Evolutionary conservation across 257 asterid species (phyloP).

Genomic region (Solanum medicagineum): DNA sequence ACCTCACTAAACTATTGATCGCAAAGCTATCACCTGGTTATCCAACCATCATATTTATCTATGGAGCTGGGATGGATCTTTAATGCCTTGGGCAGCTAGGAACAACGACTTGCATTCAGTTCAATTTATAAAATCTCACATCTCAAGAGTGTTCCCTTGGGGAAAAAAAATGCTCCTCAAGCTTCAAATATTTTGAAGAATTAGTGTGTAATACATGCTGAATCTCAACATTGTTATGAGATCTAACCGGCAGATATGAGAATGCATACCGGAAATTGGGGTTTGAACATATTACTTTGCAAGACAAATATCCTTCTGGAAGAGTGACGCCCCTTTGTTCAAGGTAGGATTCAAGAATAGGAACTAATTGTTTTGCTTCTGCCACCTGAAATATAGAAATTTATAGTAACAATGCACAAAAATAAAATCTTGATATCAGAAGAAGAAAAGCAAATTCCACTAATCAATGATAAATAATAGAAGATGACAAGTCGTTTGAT

Average conservation of each 20-base stretch:
- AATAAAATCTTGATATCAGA: neutral
- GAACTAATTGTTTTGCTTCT: slow-evolving; percentile 47
- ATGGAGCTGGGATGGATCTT: neutral
- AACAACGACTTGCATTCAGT: neutral
- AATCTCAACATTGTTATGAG: neutral
- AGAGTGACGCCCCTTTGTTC: slow-evolving; percentile 77
- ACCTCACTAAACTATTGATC: neutral
- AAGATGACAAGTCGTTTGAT: neutral
- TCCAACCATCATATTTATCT: neutral
- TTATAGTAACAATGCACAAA: neutral
- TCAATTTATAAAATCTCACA: neutral
- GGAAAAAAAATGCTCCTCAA: neutral
- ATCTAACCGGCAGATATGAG: neutral
- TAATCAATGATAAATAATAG: neutral
- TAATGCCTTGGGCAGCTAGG: neutral
- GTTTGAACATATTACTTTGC: slow-evolving; percentile 82
- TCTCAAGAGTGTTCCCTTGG: neutral
- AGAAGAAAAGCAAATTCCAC: neutral
- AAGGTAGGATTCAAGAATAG: slow-evolving; percentile 77
- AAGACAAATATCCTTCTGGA: slow-evolving; percentile 70
- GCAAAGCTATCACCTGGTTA: neutral
- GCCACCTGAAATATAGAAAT: slow-evolving; percentile 41
- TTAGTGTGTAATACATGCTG: neutral
- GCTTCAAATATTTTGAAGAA: neutral
- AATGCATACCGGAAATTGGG: slow-evolving; percentile 56